These are phyloP conservation scores for Penicillium sp. DNA, from an alignment of 2,329 filamentous ascomycete genomes.

Conservation along the genomic window DNA sequence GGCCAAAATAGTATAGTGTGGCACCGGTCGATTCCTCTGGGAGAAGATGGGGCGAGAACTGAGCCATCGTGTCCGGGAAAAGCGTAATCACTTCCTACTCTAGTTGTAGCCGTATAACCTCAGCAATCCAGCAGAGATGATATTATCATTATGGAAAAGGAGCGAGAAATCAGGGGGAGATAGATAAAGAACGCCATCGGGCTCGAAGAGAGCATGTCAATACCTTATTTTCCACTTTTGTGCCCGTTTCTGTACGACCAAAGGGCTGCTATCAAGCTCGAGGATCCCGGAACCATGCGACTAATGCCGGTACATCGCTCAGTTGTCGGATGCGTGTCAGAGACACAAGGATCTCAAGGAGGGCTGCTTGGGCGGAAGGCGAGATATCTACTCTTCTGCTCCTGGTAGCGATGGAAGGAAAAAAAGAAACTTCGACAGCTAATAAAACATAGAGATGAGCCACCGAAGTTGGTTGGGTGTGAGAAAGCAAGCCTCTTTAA, in stretches of 20 bases:
- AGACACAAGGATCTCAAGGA: slow-evolving; percentile 11
- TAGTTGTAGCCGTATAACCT: slow-evolving; percentile 3
- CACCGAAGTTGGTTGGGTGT: neutral
- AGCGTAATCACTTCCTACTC: neutral
- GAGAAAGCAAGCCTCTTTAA: neutral
- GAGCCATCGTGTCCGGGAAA: slow-evolving; percentile 18
- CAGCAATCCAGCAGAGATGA: slow-evolving; percentile 4
- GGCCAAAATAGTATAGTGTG: slow-evolving; percentile 21
- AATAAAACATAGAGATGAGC: slow-evolving; percentile 1
- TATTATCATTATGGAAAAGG: slow-evolving; percentile 5
- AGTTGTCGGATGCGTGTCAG: slow-evolving; percentile 4
- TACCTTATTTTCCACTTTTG: slow-evolving; percentile 10
- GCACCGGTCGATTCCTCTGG: slow-evolving; percentile 11
- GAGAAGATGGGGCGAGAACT: slow-evolving; percentile 16
- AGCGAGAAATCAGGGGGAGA: no score
- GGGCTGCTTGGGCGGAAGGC: neutral
- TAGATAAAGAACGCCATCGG: no score
- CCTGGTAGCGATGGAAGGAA: neutral
- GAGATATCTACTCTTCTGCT: slow-evolving; percentile 6
- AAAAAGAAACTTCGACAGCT: neutral
- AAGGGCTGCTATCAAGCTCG: neutral
- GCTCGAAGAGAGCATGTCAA: slow-evolving; percentile 2
- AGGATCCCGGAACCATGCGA: slow-evolving; percentile 12
- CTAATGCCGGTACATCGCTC: slow-evolving; percentile 7
- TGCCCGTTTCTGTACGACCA: slow-evolving; percentile 10